phyloP scores from a whole-genome alignment of 1,284 basidiomycete genomes.

The Ceratobasidium sp. region DNA sequence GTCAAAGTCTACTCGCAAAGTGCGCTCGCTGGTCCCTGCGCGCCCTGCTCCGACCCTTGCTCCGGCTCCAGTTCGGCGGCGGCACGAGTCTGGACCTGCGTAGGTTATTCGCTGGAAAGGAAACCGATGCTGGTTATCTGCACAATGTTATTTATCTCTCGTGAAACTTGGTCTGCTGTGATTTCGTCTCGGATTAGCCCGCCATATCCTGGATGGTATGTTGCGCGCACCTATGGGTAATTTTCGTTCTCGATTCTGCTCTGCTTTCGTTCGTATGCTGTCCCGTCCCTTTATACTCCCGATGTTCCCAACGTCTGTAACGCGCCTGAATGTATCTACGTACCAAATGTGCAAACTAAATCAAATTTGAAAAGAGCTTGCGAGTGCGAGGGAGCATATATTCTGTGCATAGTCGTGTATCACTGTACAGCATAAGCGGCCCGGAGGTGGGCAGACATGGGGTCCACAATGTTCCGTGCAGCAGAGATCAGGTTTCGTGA shows the following conservation, averaged over 20 bases:
- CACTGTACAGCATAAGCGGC: constrained; percentile 52
- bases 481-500: constrained; percentile 73
- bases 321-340: constrained; percentile 9
- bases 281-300: neutral
- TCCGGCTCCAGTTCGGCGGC: constrained; percentile 17
- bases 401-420: constrained; percentile 3
- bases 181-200: constrained; percentile 14
- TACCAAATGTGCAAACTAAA: constrained; percentile 6
- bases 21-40: constrained; percentile 9
- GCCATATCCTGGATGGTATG: constrained; percentile 31
- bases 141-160: constrained; percentile 12
- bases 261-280: constrained; percentile 13
- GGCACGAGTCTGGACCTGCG: neutral
- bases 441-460: constrained; percentile 63
- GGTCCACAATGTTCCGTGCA: constrained; percentile 69
- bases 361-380: neutral
- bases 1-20: neutral
- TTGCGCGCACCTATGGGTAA: constrained; percentile 1
- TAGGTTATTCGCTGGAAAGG: neutral
- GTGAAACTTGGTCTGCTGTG: neutral
- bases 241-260: constrained; percentile 24
- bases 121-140: neutral
- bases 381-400: neutral
- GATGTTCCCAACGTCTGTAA: constrained; percentile 3
- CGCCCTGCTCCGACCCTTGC: constrained; percentile 14